These are phyloP conservation scores for Centrapalus pauciflorus DNA, from an alignment of 129 eudicot genomes.

Conservation along the genomic window DNA sequence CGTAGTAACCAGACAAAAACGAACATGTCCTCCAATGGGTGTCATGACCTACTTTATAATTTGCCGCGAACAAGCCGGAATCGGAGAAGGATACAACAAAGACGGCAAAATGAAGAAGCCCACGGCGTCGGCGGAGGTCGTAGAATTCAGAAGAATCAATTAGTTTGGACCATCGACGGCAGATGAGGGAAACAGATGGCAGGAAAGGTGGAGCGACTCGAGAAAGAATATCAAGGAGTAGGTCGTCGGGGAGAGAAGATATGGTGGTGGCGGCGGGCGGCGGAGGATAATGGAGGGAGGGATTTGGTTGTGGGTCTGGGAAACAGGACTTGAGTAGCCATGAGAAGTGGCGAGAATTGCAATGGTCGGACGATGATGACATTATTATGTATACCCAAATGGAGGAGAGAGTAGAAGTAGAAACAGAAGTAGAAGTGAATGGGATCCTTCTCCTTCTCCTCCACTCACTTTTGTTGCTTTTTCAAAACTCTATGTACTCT, in stretches of 20 bases:
- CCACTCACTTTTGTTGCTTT: no score
- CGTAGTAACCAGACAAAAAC: neutral
- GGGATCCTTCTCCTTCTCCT: no score
- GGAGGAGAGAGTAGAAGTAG: no score
- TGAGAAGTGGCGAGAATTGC: constrained; percentile 72
- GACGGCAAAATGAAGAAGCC: constrained; percentile 45
- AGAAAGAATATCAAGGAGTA: constrained; percentile 60
- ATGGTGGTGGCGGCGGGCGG: constrained; percentile 45
- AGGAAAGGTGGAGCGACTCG: constrained; percentile 44
- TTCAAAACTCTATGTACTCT: no score
- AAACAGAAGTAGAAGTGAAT: no score
- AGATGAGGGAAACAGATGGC: constrained; percentile 53
- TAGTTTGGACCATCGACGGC: constrained; percentile 60
- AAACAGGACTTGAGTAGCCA: constrained; percentile 70
- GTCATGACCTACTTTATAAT: constrained; percentile 27
- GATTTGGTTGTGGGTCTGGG: constrained; percentile 53
- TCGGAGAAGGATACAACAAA: constrained; percentile 50
- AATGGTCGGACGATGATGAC: constrained; percentile 38
- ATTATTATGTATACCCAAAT: no score
- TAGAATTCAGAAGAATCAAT: constrained; percentile 47
- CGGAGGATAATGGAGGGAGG: constrained; percentile 24
- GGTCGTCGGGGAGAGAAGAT: constrained; percentile 71
- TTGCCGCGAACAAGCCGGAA: constrained; percentile 31
- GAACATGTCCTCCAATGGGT: constrained; percentile 37
- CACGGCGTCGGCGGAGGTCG: constrained; percentile 54